Evolutionary conservation across 352 stramenopile genomes (phyloP).

Genomic region (Phytophthora pluvialis): DNA sequence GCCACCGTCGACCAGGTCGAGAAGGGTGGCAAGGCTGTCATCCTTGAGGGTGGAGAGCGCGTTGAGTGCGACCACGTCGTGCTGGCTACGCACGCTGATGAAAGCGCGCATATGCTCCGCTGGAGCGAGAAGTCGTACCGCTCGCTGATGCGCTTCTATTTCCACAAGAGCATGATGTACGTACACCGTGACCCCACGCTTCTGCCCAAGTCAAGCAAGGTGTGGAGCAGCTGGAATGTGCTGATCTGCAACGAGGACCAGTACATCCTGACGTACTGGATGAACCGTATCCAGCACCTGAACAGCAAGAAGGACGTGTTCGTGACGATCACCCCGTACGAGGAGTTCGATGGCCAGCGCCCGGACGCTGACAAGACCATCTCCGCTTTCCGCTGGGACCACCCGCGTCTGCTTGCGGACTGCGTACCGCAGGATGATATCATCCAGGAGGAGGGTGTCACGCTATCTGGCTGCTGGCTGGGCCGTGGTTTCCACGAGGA

Average conservation of each 20-base stretch:
- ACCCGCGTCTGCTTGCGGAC: slow-evolving; percentile 82
- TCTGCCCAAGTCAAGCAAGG: slow-evolving; percentile 73
- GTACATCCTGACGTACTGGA: slow-evolving; percentile 91
- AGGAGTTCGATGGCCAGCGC: slow-evolving; percentile 67
- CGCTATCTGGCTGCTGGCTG: slow-evolving; percentile 82
- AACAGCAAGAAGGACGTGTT: slow-evolving; percentile 89
- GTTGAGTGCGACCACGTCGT: slow-evolving; percentile 89
- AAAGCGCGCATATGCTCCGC: slow-evolving; percentile 73
- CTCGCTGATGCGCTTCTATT: slow-evolving; percentile 83
- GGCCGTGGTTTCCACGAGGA: slow-evolving; percentile 89
- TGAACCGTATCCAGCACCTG: slow-evolving; percentile 89
- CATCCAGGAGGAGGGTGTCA: slow-evolving; percentile 83
- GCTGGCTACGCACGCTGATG: slow-evolving; percentile 81
- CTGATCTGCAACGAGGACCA: slow-evolving; percentile 84
- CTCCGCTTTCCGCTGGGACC: slow-evolving; percentile 86
- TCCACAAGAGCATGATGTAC: slow-evolving; percentile 91
- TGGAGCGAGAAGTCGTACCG: slow-evolving; percentile 72
- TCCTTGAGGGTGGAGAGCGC: slow-evolving; percentile 69
- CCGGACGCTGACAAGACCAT: slow-evolving; percentile 59
- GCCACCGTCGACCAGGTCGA: slow-evolving; percentile 69
- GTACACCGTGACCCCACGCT: slow-evolving; percentile 82
- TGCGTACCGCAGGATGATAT: slow-evolving; percentile 89
- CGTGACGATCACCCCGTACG: slow-evolving; percentile 82
- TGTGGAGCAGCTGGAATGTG: slow-evolving; percentile 89
- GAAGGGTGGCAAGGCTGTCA: slow-evolving; percentile 80